These are phyloP conservation scores for Glarea lozoyensis DNA, from an alignment of 495 filamentous ascomycete species.

Conservation along the genomic window DNA sequence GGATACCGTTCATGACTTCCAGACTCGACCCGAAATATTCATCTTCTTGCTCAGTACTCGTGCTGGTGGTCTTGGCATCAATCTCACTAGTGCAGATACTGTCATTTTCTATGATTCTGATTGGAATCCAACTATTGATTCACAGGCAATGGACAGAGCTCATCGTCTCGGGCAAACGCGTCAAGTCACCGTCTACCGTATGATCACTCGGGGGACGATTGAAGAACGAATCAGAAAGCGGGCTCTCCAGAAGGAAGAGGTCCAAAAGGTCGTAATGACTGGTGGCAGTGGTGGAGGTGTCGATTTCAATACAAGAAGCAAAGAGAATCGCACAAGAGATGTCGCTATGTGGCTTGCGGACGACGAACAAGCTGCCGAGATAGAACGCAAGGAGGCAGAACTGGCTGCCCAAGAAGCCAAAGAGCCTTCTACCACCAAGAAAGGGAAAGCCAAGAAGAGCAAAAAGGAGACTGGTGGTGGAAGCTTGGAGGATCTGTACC, in stretches of 20 bases:
- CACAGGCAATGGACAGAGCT: slow-evolving; percentile 96
- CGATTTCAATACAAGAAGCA: slow-evolving; percentile 85
- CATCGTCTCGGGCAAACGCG: slow-evolving; percentile 95
- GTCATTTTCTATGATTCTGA: slow-evolving; percentile 99
- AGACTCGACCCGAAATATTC: slow-evolving; percentile 84
- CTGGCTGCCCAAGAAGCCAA: slow-evolving; percentile 48
- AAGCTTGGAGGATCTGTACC: slow-evolving; percentile 94
- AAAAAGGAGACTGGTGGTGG: slow-evolving; percentile 48
- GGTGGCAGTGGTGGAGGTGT: slow-evolving; percentile 76
- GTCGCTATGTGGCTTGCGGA: slow-evolving; percentile 96
- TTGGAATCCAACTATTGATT: slow-evolving; percentile 99
- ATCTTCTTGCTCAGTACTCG: slow-evolving; percentile 93
- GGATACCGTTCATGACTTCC: slow-evolving; percentile 96
- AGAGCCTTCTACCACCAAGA: slow-evolving; percentile 44
- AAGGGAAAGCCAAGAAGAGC: slow-evolving; percentile 62
- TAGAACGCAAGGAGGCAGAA: slow-evolving; percentile 84
- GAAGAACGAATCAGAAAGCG: slow-evolving; percentile 98
- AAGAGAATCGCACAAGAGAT: slow-evolving; percentile 89
- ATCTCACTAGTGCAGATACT: slow-evolving; percentile 82
- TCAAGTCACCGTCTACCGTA: slow-evolving; percentile 93
- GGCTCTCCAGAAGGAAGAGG: slow-evolving; percentile 96
- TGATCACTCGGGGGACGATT: slow-evolving; percentile 95
- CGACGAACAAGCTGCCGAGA: slow-evolving; percentile 84
- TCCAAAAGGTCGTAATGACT: slow-evolving; percentile 96
- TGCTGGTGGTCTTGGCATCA: slow-evolving; percentile 96